These are phyloP conservation scores for Rhodomyrtus tomentosa DNA, from an alignment of 345 rosid species.

Conservation along the genomic window DNA sequence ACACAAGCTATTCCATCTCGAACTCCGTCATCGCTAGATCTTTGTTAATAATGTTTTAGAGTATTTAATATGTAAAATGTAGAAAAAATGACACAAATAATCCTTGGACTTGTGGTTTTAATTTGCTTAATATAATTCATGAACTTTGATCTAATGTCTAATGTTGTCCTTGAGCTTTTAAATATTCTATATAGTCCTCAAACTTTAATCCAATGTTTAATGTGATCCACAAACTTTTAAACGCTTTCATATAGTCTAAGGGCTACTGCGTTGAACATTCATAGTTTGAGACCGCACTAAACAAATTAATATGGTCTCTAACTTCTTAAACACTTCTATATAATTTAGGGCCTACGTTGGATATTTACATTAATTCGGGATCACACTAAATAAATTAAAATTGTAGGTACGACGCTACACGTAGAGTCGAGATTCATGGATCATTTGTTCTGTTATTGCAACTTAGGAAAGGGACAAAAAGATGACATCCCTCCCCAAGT, in stretches of 20 bases:
- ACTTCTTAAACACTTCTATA: background rate
- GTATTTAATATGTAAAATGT: background rate
- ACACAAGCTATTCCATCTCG: background rate
- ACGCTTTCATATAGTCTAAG: background rate
- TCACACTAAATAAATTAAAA: no score
- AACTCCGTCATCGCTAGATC: background rate
- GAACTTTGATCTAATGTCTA: accelerated
- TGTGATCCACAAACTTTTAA: background rate
- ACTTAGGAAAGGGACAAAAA: background rate
- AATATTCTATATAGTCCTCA: background rate
- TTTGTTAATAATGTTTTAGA: background rate
- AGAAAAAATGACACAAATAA: background rate
- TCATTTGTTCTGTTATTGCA: background rate
- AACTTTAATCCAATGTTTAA: no score
- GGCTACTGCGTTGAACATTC: background rate
- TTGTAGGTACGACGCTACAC: no score
- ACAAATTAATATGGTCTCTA: background rate
- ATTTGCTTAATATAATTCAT: background rate
- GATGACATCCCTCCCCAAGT: background rate
- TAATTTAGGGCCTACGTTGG: background rate
- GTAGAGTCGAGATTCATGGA: background rate
- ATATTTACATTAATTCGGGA: background rate
- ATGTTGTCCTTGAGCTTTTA: accelerated
- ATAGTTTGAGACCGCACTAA: accelerated
- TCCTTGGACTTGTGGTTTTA: background rate